Percentiles rank a stretch among this genome's conserved stretches.
Evolutionary conservation across 2,329 filamentous ascomycete genomes (phyloP).

Genomic region (Trichophyton rubrum): DNA sequence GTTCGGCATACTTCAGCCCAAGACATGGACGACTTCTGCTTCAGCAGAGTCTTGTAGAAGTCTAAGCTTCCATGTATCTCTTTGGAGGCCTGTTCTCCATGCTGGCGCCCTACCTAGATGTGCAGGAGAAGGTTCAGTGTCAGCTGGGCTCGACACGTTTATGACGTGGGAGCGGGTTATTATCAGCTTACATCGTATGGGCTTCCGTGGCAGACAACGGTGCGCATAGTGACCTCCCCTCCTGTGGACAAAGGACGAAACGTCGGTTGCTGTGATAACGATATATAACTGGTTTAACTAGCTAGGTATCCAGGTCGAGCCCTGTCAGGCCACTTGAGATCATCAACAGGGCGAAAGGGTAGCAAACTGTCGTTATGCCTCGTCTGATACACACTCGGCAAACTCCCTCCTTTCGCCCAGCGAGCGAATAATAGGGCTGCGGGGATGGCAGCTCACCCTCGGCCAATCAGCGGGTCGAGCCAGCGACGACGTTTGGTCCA

Average conservation of each 20-base stretch:
- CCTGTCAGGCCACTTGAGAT: too few relatives aligned
- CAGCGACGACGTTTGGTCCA: too few relatives aligned
- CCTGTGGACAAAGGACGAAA: neutral
- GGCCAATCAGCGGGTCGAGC: neutral
- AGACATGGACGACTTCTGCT: conserved; percentile 24
- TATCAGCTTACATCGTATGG: conserved; percentile 18
- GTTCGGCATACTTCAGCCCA: conserved; percentile 38
- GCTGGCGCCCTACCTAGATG: conserved; percentile 20
- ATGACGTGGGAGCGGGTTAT: neutral
- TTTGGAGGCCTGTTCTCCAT: conserved; percentile 18
- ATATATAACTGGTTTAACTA: too few relatives aligned
- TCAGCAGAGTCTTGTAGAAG: conserved; percentile 20
- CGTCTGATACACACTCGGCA: too few relatives aligned
- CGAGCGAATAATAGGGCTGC: neutral
- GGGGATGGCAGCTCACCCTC: neutral
- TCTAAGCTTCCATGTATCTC: conserved; percentile 20
- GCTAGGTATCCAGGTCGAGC: too few relatives aligned
- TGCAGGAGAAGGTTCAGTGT: neutral
- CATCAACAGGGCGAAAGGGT: neutral
- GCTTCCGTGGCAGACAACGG: conserved; percentile 17
- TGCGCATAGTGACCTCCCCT: conserved; percentile 15
- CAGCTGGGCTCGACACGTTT: neutral
- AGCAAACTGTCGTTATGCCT: too few relatives aligned
- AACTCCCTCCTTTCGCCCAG: neutral
- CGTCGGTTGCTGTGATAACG: neutral